Conservation (phyloP, 2,329 filamentous ascomycete species). For the Aspergillus quadricinctus region DNA sequence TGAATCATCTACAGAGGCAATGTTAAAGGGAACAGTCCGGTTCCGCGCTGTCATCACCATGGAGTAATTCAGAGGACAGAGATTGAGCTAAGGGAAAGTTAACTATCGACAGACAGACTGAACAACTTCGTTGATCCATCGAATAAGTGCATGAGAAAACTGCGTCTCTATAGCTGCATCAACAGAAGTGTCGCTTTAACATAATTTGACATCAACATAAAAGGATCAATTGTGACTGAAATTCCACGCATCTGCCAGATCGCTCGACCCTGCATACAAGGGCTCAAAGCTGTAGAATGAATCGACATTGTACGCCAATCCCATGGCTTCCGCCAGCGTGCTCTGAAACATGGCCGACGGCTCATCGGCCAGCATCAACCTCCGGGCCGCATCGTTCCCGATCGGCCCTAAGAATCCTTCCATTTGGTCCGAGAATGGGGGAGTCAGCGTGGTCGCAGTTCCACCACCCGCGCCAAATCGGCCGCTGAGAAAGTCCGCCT, state of each 20-base stretch:
- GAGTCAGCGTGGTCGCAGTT: background rate
- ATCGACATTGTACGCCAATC: slow-evolving; percentile 4
- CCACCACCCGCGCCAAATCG: background rate
- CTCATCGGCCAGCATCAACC: background rate
- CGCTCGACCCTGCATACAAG: slow-evolving; percentile 1
- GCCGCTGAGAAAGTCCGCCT: slow-evolving; percentile 22
- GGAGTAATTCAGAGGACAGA: slow-evolving; percentile 15
- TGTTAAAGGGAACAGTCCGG: slow-evolving; percentile 38
- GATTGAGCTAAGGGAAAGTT: background rate
- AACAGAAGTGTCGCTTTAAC: too few relatives aligned
- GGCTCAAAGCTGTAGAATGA: slow-evolving; percentile 4
- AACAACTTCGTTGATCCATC: background rate
- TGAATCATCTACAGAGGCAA: slow-evolving; percentile 4
- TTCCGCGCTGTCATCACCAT: slow-evolving; percentile 51
- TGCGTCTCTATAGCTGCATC: too few relatives aligned
- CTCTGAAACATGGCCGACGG: background rate
- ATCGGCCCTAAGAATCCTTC: background rate
- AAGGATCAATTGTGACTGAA: background rate
- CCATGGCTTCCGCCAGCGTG: slow-evolving; percentile 5
- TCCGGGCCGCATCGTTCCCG: background rate
- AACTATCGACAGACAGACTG: background rate
- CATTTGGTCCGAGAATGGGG: background rate
- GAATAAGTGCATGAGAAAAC: background rate
- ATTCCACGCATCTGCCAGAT: slow-evolving; percentile 2
- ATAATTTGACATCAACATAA: slow-evolving; percentile 4